Base-by-base conservation (phyloP, 148 eudicot species). In the Hydrangea macrophylla region DNA sequence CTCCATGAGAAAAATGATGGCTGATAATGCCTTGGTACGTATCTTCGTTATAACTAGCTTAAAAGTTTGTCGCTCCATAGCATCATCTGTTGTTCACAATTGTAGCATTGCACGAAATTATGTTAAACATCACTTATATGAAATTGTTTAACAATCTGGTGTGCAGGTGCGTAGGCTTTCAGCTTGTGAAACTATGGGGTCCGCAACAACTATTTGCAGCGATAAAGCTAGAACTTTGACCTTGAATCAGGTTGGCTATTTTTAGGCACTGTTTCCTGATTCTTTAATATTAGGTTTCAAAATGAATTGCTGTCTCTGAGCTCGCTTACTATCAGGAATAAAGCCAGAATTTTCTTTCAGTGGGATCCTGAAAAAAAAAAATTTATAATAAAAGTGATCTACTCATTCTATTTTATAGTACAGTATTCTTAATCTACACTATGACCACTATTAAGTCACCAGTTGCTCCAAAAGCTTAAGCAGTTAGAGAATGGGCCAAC, bases 121-220 rank as follows among this genome's bases (percentile, higher is more conserved):
- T 37, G 35, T 25, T 55, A 13, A 65, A 23, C 23, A 13, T n/a
- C n/a, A n/a, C n/a, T n/a, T 24, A 3, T 26, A 13, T 42, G 10
- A 55, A 60, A 27, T 51, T 62, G 54, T 6, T 63, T 36, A 10
- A 27, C 60, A 12, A 32, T 40, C 32, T 40, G 68, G 3, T 54
- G 9, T 70, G 71, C 88, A 92, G 97, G 97, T 92, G 53, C 90
- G 98, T 20, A 84, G 98, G 75, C 92, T 92, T 73, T 92, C 98
- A 70, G 96, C 98, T 65, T 92, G 98, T 77, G 98, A 92, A 80
- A 92, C 98, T 36, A 92, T 92, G 98, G 98, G 98, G 54, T 92
- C 98, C 74, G 93, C 98, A 35, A 92, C 98, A 53, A 92, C 98
- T 59, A 92, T 92, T 64, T 92, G 98, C 77, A 92, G 98, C 57